Base-by-base conservation (phyloP, 2,329 filamentous ascomycete species). In the Ilyonectria destructans region DNA sequence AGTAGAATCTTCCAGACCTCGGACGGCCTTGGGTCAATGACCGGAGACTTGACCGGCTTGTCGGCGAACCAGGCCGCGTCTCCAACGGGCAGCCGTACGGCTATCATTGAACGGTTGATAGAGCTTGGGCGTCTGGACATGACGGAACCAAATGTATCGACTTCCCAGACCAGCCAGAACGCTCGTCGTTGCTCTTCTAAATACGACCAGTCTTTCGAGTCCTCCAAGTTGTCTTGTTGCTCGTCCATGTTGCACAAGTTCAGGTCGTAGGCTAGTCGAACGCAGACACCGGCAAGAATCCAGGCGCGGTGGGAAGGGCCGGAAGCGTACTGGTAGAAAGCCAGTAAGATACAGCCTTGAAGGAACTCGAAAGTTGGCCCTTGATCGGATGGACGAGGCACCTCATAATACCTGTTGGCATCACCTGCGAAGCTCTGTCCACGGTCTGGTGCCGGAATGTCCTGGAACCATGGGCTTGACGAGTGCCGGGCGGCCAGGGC, bases 221-320 rank as follows among this genome's bases (percentile, higher is more conserved):
- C 45, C 8, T 26, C n/a, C 40, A 37, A 21, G 40, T 45, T 45
- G 40, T 45, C 40, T 45, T 45, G 40, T 45, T 45, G 40, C 6
- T 62, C 49, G 6, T 62, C 59, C 59, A 62, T 62, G 35, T 62
- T 55, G 49, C 59, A 62, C 2, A 62, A 21, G 12, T 62, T 31
- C 2, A 62, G 48, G 7, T 62, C 59, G 26, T 62, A 62, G n/a
- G 59, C 59, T 8, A 62, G 4, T 8, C 59, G 59, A 35, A 62
- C 48, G 23, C 59, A 62, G 17, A 62, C 49, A 12, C 59, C 59
- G 12, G 19, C 21, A 21, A 62, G 59, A 31, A 62, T 48, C 59
- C 59, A 62, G 37, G 40, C 51, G 3, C 10, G 49, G 21, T 62
- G 49, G 9, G 23, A 55, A 26, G 59, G 59, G 12, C 49, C 49